These are phyloP conservation scores for Solanum tarijense DNA, from an alignment of 257 asterid species.

Conservation along the genomic window DNA sequence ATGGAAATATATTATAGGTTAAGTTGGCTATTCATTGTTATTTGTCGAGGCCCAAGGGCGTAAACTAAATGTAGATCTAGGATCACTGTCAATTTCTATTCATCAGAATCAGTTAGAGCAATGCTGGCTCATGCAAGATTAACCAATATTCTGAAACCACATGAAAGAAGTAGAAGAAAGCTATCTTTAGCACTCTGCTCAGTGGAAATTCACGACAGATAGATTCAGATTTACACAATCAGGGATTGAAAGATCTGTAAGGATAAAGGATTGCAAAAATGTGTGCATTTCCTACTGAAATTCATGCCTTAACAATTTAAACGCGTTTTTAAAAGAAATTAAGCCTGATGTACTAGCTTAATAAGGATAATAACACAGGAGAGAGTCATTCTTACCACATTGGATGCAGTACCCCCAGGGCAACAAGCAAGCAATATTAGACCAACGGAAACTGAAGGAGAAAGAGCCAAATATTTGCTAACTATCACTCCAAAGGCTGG, in stretches of 20 bases:
- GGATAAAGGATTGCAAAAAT: neutral
- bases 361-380: neutral
- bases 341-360: neutral
- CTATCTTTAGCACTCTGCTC: neutral
- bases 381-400: constrained; percentile 54
- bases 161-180: neutral
- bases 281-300: neutral
- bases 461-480: constrained; percentile 62
- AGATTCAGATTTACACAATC: neutral
- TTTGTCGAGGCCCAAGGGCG: neutral
- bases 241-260: neutral
- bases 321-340: neutral
- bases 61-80: neutral
- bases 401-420: constrained; percentile 96
- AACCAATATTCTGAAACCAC: neutral
- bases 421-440: constrained; percentile 78
- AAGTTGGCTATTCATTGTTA: neutral
- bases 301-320: neutral
- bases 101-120: neutral
- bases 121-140: neutral
- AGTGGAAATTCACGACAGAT: neutral
- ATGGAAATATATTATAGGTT: neutral
- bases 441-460: constrained; percentile 74
- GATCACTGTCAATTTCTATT: neutral
- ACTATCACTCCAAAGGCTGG: constrained; percentile 56